Conservation (phyloP, 768 basidiomycete species). For the Pisolithus marmoratus region DNA sequence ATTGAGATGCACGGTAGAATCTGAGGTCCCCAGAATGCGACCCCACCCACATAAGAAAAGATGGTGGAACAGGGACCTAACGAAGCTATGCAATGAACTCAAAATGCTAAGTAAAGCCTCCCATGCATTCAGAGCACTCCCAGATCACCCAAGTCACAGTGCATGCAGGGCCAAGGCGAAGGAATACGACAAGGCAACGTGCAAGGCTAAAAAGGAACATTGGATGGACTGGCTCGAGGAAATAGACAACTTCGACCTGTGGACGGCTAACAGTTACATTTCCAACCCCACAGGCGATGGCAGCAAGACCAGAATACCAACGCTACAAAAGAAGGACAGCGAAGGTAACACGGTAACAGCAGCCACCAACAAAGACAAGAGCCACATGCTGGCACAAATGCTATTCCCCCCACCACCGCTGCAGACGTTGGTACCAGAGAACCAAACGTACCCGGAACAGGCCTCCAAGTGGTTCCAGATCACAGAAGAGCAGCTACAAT, state of each 20-base stretch:
- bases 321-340: background rate
- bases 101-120: slow-evolving; percentile 10
- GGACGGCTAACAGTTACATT: slow-evolving; percentile 21
- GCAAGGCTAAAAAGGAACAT: slow-evolving; percentile 17
- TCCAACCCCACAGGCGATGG: slow-evolving; percentile 4
- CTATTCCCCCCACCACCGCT: slow-evolving; percentile 23
- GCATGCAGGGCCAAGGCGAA: slow-evolving; percentile 9
- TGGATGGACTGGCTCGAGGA: slow-evolving; percentile 24
- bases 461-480: background rate
- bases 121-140: background rate
- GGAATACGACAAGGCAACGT: slow-evolving; percentile 8
- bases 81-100: slow-evolving; percentile 6
- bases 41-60: slow-evolving; percentile 20
- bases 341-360: background rate
- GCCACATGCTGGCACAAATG: slow-evolving; percentile 6
- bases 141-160: slow-evolving; percentile 20
- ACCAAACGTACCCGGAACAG: slow-evolving; percentile 2
- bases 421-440: background rate
- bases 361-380: slow-evolving; percentile 15
- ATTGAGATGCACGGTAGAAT: slow-evolving; percentile 13
- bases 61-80: slow-evolving; percentile 32
- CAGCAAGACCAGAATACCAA: background rate
- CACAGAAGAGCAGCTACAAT: slow-evolving; percentile 7
- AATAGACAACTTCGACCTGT: slow-evolving; percentile 7
- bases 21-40: slow-evolving; percentile 12